Evolutionary conservation across 257 asterid species (phyloP).

Genomic region (Lycium barbarum): DNA sequence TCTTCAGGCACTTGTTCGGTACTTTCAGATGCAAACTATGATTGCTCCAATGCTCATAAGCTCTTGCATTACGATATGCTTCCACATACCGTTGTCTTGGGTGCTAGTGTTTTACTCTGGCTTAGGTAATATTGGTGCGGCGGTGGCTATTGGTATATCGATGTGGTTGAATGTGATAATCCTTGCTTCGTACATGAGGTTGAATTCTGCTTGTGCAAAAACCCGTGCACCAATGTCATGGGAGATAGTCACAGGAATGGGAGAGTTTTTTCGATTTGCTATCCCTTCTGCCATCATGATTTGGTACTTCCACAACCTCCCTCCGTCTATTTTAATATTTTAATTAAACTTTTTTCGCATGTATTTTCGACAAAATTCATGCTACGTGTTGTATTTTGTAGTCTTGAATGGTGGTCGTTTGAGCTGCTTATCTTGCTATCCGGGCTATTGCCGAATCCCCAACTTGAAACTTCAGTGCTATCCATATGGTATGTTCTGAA

Average conservation of each 20-base stretch:
- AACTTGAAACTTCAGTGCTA: conserved; percentile 87
- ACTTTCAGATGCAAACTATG: conserved; percentile 70
- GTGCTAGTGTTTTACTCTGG: conserved; percentile 54
- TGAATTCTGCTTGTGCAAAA: conserved; percentile 52
- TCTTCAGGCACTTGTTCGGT: conserved; percentile 62
- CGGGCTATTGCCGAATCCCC: conserved; percentile 83
- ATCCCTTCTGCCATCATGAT: conserved; percentile 78
- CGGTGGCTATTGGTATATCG: conserved; percentile 59
- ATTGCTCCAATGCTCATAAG: conserved; percentile 62
- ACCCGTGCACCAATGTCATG: conserved; percentile 62
- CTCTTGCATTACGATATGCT: conserved; percentile 56
- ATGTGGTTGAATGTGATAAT: conserved; percentile 66
- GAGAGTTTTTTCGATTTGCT: conserved; percentile 63
- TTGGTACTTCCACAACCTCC: conserved; percentile 47
- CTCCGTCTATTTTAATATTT: background rate
- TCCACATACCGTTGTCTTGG: conserved; percentile 63
- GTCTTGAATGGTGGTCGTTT: conserved; percentile 91
- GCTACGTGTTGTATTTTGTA: conserved; percentile 31
- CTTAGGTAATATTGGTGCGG: conserved; percentile 56
- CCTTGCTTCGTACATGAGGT: conserved; percentile 54
- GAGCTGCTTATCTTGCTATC: conserved; percentile 81
- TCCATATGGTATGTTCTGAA: conserved; percentile 71
- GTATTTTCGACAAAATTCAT: background rate
- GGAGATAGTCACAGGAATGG: conserved; percentile 60
- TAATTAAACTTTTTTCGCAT: background rate